Evolutionary conservation across 228 moss, liverwort and hornwort species (phyloP), one percentile per base, ranked within the genome.

Genomic region (Sphagnum fallax): DNA sequence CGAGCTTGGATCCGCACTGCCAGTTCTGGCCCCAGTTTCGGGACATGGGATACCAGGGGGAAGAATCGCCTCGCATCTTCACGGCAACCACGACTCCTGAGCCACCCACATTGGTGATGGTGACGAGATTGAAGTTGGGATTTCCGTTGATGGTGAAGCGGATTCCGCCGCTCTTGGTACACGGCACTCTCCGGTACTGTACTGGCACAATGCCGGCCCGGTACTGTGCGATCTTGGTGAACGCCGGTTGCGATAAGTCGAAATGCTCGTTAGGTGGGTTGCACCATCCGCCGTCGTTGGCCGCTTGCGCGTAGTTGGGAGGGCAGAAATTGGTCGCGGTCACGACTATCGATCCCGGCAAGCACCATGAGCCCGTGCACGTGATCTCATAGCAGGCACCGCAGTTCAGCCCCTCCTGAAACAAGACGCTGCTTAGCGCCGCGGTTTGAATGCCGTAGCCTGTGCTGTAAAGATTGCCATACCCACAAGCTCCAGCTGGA

Each of bases 291-390:
- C 91, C 91, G 60, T 67, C 72, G 58, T 49, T 60, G 0, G 77
- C 71, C 65, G 76, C 69, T 61, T 8, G 80, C 55, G 69, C 76
- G 53, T 80, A 84, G 47, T 79, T 84, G 16, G 87, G 87, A 16
- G 87, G 89, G 57, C 91, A 91, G 49, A 82, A 87, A 65, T 91
- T 91, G 62, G 89, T 91, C 2, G 78, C 87, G 0, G 83, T 89
- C 1, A 91, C 89, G 49, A 82, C 53, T 2, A 91, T 69, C 1
- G 84, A 82, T 47, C 75, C 78, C 47, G 75, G 52, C 60, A 76
- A 84, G 67, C 91, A 91, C 67, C 82, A 69, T 4, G 67, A 60
- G 4, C 76, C 74, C 52, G 69, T 68, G 68, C 87, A 87, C 11
- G 71, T 73, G 48, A 90, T 57, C 67, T 90, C 78, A 16, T 78